These are phyloP conservation scores for Mycocentrospora acerina DNA, from an alignment of 2,329 filamentous ascomycete genomes.

Conservation along the genomic window DNA sequence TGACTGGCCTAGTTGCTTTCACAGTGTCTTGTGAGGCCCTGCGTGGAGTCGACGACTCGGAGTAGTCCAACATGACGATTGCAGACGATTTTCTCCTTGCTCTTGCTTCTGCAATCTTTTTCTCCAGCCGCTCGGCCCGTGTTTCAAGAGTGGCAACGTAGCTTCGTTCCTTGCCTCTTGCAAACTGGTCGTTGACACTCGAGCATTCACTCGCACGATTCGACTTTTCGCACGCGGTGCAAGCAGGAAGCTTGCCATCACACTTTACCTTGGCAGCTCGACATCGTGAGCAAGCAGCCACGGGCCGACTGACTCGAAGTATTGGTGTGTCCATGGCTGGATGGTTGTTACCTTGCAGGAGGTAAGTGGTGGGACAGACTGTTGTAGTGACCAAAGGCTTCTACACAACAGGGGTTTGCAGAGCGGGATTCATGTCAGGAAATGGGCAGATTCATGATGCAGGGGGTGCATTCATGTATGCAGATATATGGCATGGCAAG, in stretches of 20 bases:
- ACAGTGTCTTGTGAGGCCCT: slow-evolving; percentile 39
- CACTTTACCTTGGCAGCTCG: slow-evolving; percentile 96
- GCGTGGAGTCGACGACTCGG: slow-evolving; percentile 57
- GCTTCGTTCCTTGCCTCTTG: slow-evolving; percentile 90
- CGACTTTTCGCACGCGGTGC: slow-evolving; percentile 91
- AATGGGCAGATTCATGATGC: not conserved
- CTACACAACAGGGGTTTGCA: too few relatives aligned
- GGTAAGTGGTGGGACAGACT: too few relatives aligned
- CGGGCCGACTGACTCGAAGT: slow-evolving; percentile 73
- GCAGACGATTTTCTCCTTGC: slow-evolving; percentile 73
- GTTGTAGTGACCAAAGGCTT: too few relatives aligned
- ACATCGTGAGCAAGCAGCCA: slow-evolving; percentile 78
- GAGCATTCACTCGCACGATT: slow-evolving; percentile 86
- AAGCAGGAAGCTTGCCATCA: slow-evolving; percentile 92
- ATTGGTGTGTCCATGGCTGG: slow-evolving; percentile 54
- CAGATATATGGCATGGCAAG: slow-evolving; percentile 9
- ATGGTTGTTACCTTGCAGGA: slow-evolving; percentile 3
- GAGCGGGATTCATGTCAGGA: too few relatives aligned
- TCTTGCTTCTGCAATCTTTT: slow-evolving; percentile 65
- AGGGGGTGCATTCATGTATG: slow-evolving; percentile 10
- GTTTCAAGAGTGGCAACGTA: slow-evolving; percentile 96
- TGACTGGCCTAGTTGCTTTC: slow-evolving; percentile 33
- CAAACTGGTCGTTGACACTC: slow-evolving; percentile 93
- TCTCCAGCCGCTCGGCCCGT: slow-evolving; percentile 83
- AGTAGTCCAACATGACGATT: slow-evolving; percentile 62